Conservation (phyloP, 2,329 filamentous ascomycete genomes). For the Proliferodiscus dingleyae region DNA sequence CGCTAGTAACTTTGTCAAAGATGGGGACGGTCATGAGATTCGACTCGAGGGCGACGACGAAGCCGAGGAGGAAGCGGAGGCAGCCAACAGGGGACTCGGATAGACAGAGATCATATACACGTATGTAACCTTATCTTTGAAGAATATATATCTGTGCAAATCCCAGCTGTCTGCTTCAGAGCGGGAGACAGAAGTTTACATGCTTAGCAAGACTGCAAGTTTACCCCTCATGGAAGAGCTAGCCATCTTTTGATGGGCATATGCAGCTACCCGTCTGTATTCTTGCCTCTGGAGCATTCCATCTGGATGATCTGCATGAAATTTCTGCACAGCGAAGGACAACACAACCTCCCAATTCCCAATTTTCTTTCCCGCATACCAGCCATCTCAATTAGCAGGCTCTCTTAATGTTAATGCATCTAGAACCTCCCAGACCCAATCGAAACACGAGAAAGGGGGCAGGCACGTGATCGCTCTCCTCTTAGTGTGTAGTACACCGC, state of each 20-base stretch:
- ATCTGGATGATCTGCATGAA: too few species aligned
- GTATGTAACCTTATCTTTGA: background rate
- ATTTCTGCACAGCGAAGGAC: too few species aligned
- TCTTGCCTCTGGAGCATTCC: too few species aligned
- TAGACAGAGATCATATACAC: background rate
- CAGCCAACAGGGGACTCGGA: slow-evolving; percentile 17
- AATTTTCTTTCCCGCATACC: background rate
- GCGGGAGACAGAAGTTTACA: too few species aligned
- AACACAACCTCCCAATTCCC: too few species aligned
- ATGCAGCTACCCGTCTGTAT: too few species aligned
- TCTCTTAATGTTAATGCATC: background rate
- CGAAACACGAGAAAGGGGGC: background rate
- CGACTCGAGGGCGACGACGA: slow-evolving; percentile 58
- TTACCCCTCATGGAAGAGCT: too few species aligned
- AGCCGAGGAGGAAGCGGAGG: slow-evolving; percentile 30
- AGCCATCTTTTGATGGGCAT: too few species aligned
- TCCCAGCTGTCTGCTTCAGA: background rate
- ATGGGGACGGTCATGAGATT: slow-evolving; percentile 62
- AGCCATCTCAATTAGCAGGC: background rate
- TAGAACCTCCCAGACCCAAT: background rate
- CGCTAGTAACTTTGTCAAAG: slow-evolving; percentile 51
- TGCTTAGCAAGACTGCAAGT: too few species aligned
- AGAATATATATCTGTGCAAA: background rate
- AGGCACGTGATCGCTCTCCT: slow-evolving; percentile 4
- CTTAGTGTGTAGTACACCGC: slow-evolving; percentile 17